phyloP scores from a whole-genome alignment of 225 moss, liverwort and hornwort species.

The Polytrichum formosum region DNA sequence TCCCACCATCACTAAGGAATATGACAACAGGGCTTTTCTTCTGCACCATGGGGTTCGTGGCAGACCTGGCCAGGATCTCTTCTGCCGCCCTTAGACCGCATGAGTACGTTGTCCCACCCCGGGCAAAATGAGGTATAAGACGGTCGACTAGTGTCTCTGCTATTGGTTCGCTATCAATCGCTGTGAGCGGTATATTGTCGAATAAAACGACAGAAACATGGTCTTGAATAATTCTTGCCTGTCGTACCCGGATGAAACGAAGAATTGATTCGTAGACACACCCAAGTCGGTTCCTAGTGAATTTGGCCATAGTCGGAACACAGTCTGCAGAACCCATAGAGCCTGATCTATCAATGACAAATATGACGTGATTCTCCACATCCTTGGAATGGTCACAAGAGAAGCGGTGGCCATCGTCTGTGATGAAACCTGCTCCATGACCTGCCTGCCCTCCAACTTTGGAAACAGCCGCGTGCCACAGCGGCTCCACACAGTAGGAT shows the following conservation, averaged over 20 bases:
- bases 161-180: slow-evolving; percentile 18
- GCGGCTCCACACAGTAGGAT: slow-evolving; percentile 18
- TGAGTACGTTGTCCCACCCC: slow-evolving; percentile 13
- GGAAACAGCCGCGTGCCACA: slow-evolving; percentile 26
- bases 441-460: neutral
- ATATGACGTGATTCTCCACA: slow-evolving; percentile 27
- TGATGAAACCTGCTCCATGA: slow-evolving; percentile 24
- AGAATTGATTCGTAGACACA: slow-evolving; percentile 36
- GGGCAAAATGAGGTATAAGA: neutral
- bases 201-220: slow-evolving; percentile 31
- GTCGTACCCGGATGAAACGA: slow-evolving; percentile 24
- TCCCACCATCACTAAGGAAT: slow-evolving; percentile 34
- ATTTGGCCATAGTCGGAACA: slow-evolving; percentile 15
- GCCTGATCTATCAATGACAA: slow-evolving; percentile 37
- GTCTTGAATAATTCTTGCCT: slow-evolving; percentile 13
- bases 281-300: slow-evolving; percentile 27
- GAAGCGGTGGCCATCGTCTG: slow-evolving; percentile 39
- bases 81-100: slow-evolving; percentile 14
- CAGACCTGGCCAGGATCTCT: neutral
- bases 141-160: slow-evolving; percentile 22
- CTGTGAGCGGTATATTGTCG: neutral
- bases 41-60: slow-evolving; percentile 4
- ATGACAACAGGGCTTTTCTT: slow-evolving; percentile 17
- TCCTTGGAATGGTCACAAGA: slow-evolving; percentile 34
- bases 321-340: slow-evolving; percentile 18